phyloP scores from a whole-genome alignment of 2,329 filamentous ascomycete genomes.

The Nothomitra cinnamomea region DNA sequence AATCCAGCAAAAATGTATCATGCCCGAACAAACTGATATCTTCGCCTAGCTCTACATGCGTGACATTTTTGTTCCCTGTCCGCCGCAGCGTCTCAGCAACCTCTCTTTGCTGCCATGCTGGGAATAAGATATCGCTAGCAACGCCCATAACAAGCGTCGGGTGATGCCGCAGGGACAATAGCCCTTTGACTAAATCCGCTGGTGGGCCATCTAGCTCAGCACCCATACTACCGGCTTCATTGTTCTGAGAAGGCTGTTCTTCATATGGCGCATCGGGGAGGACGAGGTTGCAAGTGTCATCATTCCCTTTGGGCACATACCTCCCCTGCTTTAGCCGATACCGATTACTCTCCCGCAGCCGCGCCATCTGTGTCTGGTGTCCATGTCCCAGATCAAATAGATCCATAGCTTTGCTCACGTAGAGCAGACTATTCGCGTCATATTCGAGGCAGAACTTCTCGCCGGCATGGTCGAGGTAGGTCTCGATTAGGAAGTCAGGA shows the following conservation, averaged over 20 bases:
- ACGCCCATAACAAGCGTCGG: conserved; percentile 85
- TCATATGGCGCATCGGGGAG: conserved; percentile 72
- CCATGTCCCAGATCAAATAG: conserved; percentile 75
- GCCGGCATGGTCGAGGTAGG: conserved; percentile 91
- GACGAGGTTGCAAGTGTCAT: conserved; percentile 54
- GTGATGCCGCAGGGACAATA: conserved; percentile 54
- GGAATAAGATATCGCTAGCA: conserved; percentile 89
- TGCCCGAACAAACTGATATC: conserved; percentile 92
- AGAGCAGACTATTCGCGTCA: conserved; percentile 85
- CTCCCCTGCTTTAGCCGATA: conserved; percentile 35
- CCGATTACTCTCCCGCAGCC: conserved; percentile 44
- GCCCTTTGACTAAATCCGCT: conserved; percentile 60
- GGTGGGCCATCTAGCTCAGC: conserved; percentile 38
- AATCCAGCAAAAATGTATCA: conserved; percentile 84
- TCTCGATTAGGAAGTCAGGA: conserved; percentile 94
- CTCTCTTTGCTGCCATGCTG: conserved; percentile 94
- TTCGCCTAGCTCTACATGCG: conserved; percentile 81
- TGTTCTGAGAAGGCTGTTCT: conserved; percentile 47
- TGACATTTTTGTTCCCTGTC: conserved; percentile 64
- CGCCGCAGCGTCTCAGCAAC: conserved; percentile 68
- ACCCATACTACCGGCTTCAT: conserved; percentile 11
- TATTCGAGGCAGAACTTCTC: conserved; percentile 98
- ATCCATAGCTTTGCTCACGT: conserved; percentile 98
- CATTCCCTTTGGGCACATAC: conserved; percentile 11
- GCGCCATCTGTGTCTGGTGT: conserved; percentile 45